Evolutionary conservation across 2,329 filamentous ascomycete genomes (phyloP).

Genomic region (Helotiales sp.): DNA sequence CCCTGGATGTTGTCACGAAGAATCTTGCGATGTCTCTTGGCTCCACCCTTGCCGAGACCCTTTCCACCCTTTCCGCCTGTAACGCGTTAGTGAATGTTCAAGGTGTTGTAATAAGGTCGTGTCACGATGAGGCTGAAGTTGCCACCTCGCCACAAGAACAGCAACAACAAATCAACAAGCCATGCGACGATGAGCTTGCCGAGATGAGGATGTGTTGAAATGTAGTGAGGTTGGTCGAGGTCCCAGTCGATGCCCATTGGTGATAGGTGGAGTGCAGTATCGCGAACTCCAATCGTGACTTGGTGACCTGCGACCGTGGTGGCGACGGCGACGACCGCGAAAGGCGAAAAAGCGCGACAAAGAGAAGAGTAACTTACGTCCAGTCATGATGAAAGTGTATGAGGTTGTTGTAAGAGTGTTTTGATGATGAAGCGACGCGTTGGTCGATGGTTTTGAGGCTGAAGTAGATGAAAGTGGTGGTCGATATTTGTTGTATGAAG

Average conservation of each 20-base stretch:
- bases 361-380: constrained; percentile 57
- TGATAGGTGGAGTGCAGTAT: not conserved
- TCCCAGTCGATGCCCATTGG: not conserved
- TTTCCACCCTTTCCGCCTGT: constrained; percentile 68
- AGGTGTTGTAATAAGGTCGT: constrained; percentile 44
- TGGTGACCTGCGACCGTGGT: not conserved
- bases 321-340: not conserved
- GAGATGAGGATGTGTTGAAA: not conserved
- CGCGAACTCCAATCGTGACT: not conserved
- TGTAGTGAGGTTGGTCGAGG: not conserved
- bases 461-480: constrained; percentile 18
- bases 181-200: not conserved
- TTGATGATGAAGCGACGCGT: constrained; percentile 35
- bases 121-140: not conserved
- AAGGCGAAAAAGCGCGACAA: not conserved
- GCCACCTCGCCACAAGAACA: not conserved
- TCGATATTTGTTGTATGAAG: constrained; percentile 7
- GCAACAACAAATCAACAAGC: not conserved
- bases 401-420: constrained; percentile 27
- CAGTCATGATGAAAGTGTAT: constrained; percentile 62
- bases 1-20: constrained; percentile 99
- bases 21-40: constrained; percentile 99
- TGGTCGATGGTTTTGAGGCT: constrained; percentile 17
- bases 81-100: constrained; percentile 16
- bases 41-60: constrained; percentile 96